These are phyloP conservation scores for Aspergillus ochraceus DNA, from an alignment of 2,329 filamentous ascomycete genomes.

Conservation along the genomic window DNA sequence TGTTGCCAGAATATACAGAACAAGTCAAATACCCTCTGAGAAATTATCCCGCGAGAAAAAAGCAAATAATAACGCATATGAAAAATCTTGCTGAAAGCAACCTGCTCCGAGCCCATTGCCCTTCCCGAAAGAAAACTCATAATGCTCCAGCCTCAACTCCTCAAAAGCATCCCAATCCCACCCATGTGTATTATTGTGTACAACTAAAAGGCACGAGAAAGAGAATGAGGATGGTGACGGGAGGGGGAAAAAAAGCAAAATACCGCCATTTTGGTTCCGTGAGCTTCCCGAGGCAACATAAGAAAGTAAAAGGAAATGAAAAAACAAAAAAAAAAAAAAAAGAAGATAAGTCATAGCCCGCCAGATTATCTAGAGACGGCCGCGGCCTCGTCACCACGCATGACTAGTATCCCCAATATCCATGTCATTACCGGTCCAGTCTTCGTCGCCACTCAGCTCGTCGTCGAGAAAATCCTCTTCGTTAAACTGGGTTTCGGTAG, in stretches of 20 bases:
- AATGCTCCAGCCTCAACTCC: not conserved
- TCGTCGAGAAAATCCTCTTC: conserved; percentile 62
- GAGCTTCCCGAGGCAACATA: not conserved
- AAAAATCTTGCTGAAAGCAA: not conserved
- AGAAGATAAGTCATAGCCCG: not conserved
- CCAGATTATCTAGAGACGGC: too few relatives aligned
- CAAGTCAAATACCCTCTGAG: not conserved
- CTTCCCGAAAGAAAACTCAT: not conserved
- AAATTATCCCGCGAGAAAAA: not conserved
- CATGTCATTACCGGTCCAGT: conserved; percentile 56
- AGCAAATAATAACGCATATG: not conserved
- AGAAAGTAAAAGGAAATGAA: not conserved
- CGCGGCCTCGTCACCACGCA: conserved; percentile 21
- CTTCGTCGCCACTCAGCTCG: conserved; percentile 61
- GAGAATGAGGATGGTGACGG: not conserved
- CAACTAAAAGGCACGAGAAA: not conserved
- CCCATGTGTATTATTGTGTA: not conserved
- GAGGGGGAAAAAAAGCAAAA: not conserved
- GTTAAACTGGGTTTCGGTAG: conserved; percentile 57
- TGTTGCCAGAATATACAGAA: not conserved
- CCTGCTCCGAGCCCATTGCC: not conserved
- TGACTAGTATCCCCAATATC: conserved; percentile 20
- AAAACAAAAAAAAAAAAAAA: not conserved
- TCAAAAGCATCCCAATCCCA: not conserved
- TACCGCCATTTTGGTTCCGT: not conserved